Evolutionary conservation across 768 basidiomycete genomes (phyloP), one percentile per base, ranked within the genome.

Genomic region (Boletus subparvulus): DNA sequence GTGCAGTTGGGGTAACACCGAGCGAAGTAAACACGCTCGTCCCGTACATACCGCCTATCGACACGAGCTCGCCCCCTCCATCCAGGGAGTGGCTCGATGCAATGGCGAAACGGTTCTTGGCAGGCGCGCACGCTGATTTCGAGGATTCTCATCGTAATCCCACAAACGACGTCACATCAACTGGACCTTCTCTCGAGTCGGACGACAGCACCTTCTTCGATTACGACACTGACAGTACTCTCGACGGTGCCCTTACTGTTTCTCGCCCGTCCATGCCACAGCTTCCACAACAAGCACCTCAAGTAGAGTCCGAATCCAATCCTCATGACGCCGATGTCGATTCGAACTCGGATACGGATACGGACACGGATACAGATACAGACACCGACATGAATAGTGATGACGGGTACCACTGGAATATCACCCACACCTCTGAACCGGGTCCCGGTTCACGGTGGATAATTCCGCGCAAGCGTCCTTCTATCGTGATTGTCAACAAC

Each of bases 11-110:
- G 1, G 70, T 73, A 6, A 48, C 54, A 7, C 70, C 68, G 4
- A 62, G 60, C 36, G 60, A 73, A 41, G 55, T 73, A 5, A 73
- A 71, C 60, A 52, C 59, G 4, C 60, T 71, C 26, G 51, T 67
- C 41, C 67, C 69, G 0, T 57, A 65, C 30, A 58, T 65, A 28
- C 69, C 60, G 1, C 67, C 67, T 0, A 61, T 65, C 41, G 67
- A 65, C 47, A 60, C 63, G 9, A 65, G 47, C 54, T 24, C 41
- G 37, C 55, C 63, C 0, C 61, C 63, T 16, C 58, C 59, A 0
- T 55, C 61, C 13, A 58, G 47, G 44, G 62, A 57, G 47, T 54
- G 47, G 47, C 66, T 70, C 39, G 63, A 66, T 28, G 58, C 26
- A 32, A 56, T 39, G 45, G 56, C 60, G 5, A 61, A 55, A 36